Conservation (phyloP, 2,329 filamentous ascomycete genomes). For the Fonsecaea pugnacius region DNA sequence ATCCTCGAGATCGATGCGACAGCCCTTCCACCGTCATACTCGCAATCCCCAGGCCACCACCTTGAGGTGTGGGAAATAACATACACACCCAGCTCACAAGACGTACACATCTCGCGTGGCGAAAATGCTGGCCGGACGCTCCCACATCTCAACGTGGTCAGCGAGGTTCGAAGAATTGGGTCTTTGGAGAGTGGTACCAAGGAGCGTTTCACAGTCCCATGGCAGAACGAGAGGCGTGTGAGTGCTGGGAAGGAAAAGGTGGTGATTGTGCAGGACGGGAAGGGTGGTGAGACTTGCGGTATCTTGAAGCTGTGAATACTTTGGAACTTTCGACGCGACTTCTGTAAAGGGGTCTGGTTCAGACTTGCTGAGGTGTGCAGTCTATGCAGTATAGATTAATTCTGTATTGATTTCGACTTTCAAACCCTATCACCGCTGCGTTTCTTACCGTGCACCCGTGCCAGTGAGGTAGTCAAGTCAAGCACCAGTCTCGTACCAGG, state of each 20-base stretch:
- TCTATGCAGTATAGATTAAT: background rate
- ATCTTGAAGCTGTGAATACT: background rate
- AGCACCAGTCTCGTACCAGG: background rate
- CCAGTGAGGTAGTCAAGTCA: background rate
- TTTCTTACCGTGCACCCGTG: background rate
- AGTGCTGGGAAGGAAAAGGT: conserved; percentile 40
- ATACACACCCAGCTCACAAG: conserved; percentile 10
- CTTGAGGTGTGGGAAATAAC: conserved; percentile 16
- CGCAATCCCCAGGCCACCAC: background rate
- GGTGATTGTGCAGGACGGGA: conserved; percentile 37
- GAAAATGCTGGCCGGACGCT: conserved; percentile 18
- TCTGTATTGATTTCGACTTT: background rate
- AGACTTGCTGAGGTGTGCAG: background rate
- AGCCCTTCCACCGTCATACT: background rate
- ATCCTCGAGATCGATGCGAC: conserved; percentile 7
- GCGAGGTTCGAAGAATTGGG: conserved; percentile 4
- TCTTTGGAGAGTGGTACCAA: conserved; percentile 3
- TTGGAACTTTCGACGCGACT: background rate
- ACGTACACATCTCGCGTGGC: conserved; percentile 14
- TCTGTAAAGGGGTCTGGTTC: background rate
- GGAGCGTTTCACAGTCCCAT: background rate
- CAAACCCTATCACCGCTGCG: background rate
- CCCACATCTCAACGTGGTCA: conserved; percentile 23
- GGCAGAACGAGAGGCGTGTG: background rate
- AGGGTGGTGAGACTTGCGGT: conserved; percentile 2